These are phyloP conservation scores for Vigna hirtella DNA, from an alignment of 306 rosid genomes.

Conservation along the genomic window DNA sequence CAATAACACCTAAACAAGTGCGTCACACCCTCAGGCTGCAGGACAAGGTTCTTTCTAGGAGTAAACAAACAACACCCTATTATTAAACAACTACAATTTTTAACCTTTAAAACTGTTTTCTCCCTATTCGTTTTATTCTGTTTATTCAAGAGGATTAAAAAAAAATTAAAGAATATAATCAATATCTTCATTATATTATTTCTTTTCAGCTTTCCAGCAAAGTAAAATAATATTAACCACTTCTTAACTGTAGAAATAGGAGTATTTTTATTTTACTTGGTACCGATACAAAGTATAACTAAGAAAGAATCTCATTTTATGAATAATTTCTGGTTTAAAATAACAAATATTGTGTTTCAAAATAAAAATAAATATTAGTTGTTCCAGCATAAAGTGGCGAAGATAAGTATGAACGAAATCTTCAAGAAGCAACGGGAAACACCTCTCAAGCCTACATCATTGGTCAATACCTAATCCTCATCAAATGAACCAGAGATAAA, in stretches of 20 bases:
- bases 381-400: neutral
- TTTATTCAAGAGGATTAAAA: too few species aligned
- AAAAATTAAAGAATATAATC: too few species aligned
- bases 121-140: too few species aligned
- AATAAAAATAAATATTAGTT: too few species aligned
- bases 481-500: neutral
- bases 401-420: neutral
- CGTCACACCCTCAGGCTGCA: neutral
- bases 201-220: too few species aligned
- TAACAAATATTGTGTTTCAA: too few species aligned
- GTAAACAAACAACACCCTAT: neutral
- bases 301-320: neutral
- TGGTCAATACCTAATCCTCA: neutral
- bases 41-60: conserved; percentile 12
- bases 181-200: too few species aligned
- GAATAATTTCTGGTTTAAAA: neutral
- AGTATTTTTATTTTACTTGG: neutral
- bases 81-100: neutral
- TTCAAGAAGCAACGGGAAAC: neutral
- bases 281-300: neutral
- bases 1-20: neutral
- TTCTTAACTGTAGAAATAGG: neutral
- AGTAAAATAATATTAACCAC: too few species aligned
- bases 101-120: neutral
- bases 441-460: neutral